These are phyloP conservation scores for Planoprotostelium fungivorum DNA, from an alignment of 78 protist species.

Conservation along the genomic window DNA sequence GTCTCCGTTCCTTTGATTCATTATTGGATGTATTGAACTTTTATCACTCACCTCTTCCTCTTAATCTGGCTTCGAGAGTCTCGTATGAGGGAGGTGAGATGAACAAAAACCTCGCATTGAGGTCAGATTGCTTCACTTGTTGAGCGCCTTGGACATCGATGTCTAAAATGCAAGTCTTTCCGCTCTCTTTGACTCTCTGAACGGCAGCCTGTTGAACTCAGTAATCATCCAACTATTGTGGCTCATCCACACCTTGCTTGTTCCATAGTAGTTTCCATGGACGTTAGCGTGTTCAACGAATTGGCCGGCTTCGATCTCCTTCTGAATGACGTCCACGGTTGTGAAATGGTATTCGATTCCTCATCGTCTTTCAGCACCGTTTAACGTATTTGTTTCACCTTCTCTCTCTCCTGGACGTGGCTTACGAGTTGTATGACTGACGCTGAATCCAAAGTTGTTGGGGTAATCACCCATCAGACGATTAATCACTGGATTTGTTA, in stretches of 20 bases:
- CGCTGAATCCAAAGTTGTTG: constrained; percentile 49
- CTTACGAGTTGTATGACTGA: constrained; percentile 57
- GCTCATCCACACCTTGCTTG: constrained; percentile 13
- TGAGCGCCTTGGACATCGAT: constrained; percentile 91
- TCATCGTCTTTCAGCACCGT: background rate
- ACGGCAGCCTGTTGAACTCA: constrained; percentile 27
- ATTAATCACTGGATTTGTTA: constrained; percentile 28
- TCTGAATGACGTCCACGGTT: constrained; percentile 12
- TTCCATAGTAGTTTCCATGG: constrained; percentile 68
- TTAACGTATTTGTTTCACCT: constrained; percentile 10
- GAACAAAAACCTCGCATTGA: constrained; percentile 45
- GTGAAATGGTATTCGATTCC: constrained; percentile 35
- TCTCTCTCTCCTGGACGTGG: constrained; percentile 62
- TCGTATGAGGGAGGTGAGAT: constrained; percentile 77
- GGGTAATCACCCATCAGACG: constrained; percentile 42
- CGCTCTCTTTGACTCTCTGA: constrained; percentile 20
- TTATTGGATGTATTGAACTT: too few relatives aligned
- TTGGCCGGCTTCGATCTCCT: constrained; percentile 33
- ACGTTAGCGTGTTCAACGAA: constrained; percentile 58
- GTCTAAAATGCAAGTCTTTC: constrained; percentile 77
- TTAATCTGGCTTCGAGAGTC: constrained; percentile 65
- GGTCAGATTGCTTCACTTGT: constrained; percentile 46
- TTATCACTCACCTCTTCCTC: constrained; percentile 54
- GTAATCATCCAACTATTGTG: background rate
- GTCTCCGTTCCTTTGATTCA: constrained; percentile 78